A percentile compares a stretch with the other conserved stretches of the same genome.
Conservation (phyloP, 1,139 yeast species). For the Scheffersomyces parashehatae region DNA sequence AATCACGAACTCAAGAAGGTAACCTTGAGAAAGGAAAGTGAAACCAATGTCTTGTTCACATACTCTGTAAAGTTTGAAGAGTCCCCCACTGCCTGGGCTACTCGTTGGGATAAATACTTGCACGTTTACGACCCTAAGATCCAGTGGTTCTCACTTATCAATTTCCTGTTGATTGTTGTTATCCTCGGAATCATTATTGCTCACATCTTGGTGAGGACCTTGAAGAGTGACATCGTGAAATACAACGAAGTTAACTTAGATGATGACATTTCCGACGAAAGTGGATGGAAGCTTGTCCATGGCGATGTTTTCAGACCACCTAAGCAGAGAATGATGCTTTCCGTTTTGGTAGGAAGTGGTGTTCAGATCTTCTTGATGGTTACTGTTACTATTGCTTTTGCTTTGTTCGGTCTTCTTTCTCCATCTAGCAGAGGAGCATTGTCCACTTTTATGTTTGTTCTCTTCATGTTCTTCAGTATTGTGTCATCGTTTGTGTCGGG, state of each 20-base stretch:
- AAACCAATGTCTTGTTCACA: constrained; percentile 36
- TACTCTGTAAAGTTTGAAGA: constrained; percentile 59
- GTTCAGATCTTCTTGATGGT: constrained; percentile 80
- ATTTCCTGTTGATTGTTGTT: constrained; percentile 78
- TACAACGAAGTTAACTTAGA: constrained; percentile 89
- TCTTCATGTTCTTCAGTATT: constrained; percentile 77
- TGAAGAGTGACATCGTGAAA: constrained; percentile 81
- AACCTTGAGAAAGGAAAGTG: constrained; percentile 29
- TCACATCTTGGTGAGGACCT: constrained; percentile 75
- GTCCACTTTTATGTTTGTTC: constrained; percentile 82
- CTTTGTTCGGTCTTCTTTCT: constrained; percentile 84
- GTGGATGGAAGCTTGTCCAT: constrained; percentile 96
- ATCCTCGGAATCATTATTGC: constrained; percentile 77
- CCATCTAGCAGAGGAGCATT: constrained; percentile 95
- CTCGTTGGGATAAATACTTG: constrained; percentile 97
- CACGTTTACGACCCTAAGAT: constrained; percentile 90
- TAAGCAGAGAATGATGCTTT: constrained; percentile 62
- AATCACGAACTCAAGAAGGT: constrained; percentile 30
- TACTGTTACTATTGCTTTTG: constrained; percentile 72
- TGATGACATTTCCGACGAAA: constrained; percentile 86
- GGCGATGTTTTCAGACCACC: constrained; percentile 96
- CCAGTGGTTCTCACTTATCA: constrained; percentile 92
- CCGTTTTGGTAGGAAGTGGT: constrained; percentile 88
- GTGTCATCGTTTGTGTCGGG: constrained; percentile 88
- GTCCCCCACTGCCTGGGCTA: constrained; percentile 88